Percentiles rank a stretch among this genome's conserved stretches.
Evolutionary conservation across 2,329 filamentous ascomycete genomes (phyloP).

Genomic region (Penicillium paneum): DNA sequence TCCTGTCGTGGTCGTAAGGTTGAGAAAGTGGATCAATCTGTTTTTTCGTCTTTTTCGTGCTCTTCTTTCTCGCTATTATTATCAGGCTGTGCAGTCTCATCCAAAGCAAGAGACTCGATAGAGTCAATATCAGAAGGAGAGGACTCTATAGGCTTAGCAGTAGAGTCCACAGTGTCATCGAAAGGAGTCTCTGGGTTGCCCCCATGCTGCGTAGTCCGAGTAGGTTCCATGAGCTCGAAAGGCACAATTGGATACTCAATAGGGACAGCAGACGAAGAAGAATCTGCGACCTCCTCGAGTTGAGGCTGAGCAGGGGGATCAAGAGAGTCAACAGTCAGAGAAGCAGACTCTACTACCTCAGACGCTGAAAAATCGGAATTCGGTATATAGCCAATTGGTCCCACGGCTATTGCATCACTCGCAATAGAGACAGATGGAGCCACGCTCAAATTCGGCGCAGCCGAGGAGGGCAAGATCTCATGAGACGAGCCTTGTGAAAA

Average conservation of each 20-base stretch:
- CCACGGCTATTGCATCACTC: background rate
- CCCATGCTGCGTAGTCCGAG: background rate
- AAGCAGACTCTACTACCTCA: background rate
- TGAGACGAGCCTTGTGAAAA: constrained; percentile 15
- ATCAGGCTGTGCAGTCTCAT: background rate
- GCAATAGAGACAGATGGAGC: background rate
- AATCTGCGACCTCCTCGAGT: background rate
- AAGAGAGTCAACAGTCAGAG: background rate
- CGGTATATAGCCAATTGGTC: background rate
- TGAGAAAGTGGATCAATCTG: background rate
- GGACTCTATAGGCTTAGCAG: background rate
- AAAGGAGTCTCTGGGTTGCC: background rate
- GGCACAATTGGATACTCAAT: background rate
- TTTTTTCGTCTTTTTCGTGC: background rate
- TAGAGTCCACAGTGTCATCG: background rate
- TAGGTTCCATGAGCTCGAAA: background rate
- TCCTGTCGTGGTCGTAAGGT: constrained; percentile 17
- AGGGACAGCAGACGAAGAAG: background rate
- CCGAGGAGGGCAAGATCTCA: background rate
- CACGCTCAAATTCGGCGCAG: background rate
- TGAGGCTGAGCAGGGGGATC: background rate
- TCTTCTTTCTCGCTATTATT: background rate
- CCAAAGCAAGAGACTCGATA: background rate
- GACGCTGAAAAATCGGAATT: no score
- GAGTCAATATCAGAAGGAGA: background rate